These are phyloP conservation scores for Neofusicoccum cordaticola DNA, from an alignment of 2,329 filamentous ascomycete genomes.

Conservation along the genomic window DNA sequence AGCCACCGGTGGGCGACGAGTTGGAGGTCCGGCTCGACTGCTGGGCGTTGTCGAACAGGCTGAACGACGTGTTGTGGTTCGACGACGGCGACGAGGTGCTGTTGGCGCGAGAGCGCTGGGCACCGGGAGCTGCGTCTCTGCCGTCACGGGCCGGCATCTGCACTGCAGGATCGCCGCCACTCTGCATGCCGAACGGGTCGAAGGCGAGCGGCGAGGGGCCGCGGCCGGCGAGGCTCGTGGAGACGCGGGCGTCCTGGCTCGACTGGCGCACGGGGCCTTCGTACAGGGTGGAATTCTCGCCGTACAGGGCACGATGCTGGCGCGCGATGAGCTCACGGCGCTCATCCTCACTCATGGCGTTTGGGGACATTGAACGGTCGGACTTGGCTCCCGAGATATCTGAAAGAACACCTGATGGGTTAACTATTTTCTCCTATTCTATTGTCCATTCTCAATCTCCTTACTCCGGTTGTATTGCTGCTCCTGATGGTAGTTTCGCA, in stretches of 20 bases:
- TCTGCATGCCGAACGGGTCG: slow-evolving; percentile 62
- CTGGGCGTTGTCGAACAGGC: slow-evolving; percentile 52
- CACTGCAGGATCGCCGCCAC: slow-evolving; percentile 40
- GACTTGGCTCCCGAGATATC: slow-evolving; percentile 74
- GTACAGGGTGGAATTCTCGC: slow-evolving; percentile 66
- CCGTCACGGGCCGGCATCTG: slow-evolving; percentile 50
- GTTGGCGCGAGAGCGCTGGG: slow-evolving; percentile 68
- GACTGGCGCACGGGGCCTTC: slow-evolving; percentile 68
- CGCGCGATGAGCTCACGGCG: slow-evolving; percentile 93
- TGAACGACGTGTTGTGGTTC: slow-evolving; percentile 52
- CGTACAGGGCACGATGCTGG: slow-evolving; percentile 91
- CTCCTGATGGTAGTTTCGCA: slow-evolving; percentile 99
- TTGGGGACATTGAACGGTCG: slow-evolving; percentile 80
- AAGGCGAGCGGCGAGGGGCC: slow-evolving; percentile 78
- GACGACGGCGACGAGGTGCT: slow-evolving; percentile 82
- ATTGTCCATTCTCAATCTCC: slow-evolving; percentile 73
- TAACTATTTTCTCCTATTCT: slow-evolving; percentile 45
- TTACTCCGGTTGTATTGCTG: slow-evolving; percentile 99
- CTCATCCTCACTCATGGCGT: slow-evolving; percentile 89
- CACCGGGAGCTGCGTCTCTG: slow-evolving; percentile 43
- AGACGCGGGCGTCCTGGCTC: slow-evolving; percentile 61
- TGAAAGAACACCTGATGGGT: slow-evolving; percentile 59
- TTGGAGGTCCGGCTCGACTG: slow-evolving; percentile 76
- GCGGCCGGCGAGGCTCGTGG: slow-evolving; percentile 60
- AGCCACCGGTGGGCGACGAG: slow-evolving; percentile 74